A percentile compares a stretch with the other conserved stretches of the same genome.
These are phyloP conservation scores for Penicillium paneum DNA, from an alignment of 2,329 filamentous ascomycete genomes.

Conservation along the genomic window DNA sequence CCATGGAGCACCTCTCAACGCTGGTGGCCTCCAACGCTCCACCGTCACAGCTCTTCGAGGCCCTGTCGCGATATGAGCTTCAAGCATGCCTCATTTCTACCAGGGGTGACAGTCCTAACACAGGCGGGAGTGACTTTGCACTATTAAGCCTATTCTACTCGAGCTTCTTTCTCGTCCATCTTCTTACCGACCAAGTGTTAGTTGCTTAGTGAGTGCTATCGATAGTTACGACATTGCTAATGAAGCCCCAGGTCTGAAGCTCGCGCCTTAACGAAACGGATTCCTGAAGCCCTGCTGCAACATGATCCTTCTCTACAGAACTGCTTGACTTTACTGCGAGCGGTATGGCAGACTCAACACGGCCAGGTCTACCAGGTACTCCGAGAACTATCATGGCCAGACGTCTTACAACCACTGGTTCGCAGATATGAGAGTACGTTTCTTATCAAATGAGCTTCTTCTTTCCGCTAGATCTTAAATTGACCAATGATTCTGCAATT, in stretches of 20 bases:
- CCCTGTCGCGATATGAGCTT: conserved; percentile 36
- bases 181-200: conserved; percentile 41
- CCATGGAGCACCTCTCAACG: conserved; percentile 30
- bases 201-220: conserved; percentile 7
- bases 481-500: not conserved
- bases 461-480: not conserved
- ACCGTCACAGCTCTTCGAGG: conserved; percentile 35
- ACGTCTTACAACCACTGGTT: conserved; percentile 30
- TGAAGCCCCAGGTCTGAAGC: conserved; percentile 35
- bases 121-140: conserved; percentile 21
- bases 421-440: conserved; percentile 37
- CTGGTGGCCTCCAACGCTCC: conserved; percentile 29
- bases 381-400: conserved; percentile 35
- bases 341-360: conserved; percentile 40
- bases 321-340: conserved; percentile 36
- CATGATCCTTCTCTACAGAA: conserved; percentile 35
- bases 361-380: conserved; percentile 36
- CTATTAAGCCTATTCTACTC: conserved; percentile 40
- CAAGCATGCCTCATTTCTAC: conserved; percentile 33
- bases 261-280: conserved; percentile 37
- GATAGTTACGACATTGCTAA: not conserved
- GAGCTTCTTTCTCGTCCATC: conserved; percentile 39
- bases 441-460: not conserved
- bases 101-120: conserved; percentile 8
- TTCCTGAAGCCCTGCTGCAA: conserved; percentile 31